phyloP scores from a whole-genome alignment of 306 rosid species.

The Quercus berberidifolia region DNA sequence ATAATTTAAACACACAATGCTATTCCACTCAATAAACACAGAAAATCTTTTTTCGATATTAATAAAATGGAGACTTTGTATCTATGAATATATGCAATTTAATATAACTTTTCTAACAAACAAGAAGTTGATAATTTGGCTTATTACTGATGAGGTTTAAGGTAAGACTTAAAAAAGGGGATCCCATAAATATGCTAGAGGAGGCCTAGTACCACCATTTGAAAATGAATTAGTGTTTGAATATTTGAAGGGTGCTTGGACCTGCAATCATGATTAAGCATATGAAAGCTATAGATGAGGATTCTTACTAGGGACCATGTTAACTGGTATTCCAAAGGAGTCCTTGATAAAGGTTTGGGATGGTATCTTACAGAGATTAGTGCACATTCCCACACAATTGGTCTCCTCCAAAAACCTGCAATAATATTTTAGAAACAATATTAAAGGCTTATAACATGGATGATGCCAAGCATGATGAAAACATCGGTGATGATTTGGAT shows the following conservation, averaged over 20 bases:
- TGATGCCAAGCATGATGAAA: conserved; percentile 7
- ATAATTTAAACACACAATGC: too few species aligned
- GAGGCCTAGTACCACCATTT: too few species aligned
- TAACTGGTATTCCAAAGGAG: conserved; percentile 70
- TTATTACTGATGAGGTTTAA: background rate
- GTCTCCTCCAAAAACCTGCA: conserved; percentile 82
- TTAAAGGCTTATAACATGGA: background rate
- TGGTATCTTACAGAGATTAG: conserved; percentile 84
- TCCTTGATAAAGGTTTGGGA: conserved; percentile 73
- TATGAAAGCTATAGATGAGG: background rate
- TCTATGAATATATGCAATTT: background rate
- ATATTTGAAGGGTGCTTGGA: background rate
- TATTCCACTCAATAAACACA: too few species aligned
- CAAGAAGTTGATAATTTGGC: background rate
- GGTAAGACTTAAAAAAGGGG: too few species aligned
- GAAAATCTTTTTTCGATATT: background rate
- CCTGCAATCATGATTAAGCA: background rate
- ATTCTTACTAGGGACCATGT: conserved; percentile 90
- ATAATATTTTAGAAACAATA: background rate
- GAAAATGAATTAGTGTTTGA: too few species aligned
- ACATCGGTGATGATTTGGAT: conserved; percentile 28
- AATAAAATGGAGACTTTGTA: too few species aligned
- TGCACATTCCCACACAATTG: conserved; percentile 87
- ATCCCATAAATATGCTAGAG: too few species aligned
- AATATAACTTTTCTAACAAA: background rate